Evolutionary conservation across 2,329 filamentous ascomycete genomes (phyloP).

Genomic region (Aspergillus aculeatus): DNA sequence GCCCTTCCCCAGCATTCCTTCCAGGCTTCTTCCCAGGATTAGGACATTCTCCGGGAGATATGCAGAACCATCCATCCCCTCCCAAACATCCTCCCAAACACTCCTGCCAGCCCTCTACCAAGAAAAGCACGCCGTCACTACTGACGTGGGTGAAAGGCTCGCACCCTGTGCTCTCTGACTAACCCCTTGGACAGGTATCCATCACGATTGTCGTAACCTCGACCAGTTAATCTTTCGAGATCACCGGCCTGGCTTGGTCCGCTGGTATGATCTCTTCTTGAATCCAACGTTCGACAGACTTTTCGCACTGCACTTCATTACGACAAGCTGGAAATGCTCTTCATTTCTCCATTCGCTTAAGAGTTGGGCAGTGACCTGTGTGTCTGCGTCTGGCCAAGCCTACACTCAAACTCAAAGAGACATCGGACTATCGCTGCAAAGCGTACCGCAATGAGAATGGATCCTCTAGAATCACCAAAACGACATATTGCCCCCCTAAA

Average conservation of each 20-base stretch:
- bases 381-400: slow-evolving; percentile 13
- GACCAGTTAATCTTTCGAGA: slow-evolving; percentile 3
- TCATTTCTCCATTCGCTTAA: slow-evolving; percentile 27
- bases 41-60: slow-evolving; percentile 29
- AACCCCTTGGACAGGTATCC: neutral
- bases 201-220: slow-evolving; percentile 5
- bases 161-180: slow-evolving; percentile 8
- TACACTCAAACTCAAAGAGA: neutral
- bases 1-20: slow-evolving; percentile 32
- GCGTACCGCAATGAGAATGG: neutral
- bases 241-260: neutral
- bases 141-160: slow-evolving; percentile 10
- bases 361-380: slow-evolving; percentile 33
- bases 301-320: neutral
- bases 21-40: slow-evolving; percentile 24
- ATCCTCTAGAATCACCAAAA: slow-evolving; percentile 34
- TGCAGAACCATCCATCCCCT: slow-evolving; percentile 14
- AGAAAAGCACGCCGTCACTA: slow-evolving; percentile 12
- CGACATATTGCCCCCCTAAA: slow-evolving; percentile 40
- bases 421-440: neutral
- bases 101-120: slow-evolving; percentile 15
- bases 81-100: slow-evolving; percentile 14
- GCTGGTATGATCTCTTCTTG: neutral
- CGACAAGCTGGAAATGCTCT: slow-evolving; percentile 27
- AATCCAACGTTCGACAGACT: neutral